Evolutionary conservation across 768 basidiomycete genomes (phyloP).

Genomic region (Lanmaoa rubissima): DNA sequence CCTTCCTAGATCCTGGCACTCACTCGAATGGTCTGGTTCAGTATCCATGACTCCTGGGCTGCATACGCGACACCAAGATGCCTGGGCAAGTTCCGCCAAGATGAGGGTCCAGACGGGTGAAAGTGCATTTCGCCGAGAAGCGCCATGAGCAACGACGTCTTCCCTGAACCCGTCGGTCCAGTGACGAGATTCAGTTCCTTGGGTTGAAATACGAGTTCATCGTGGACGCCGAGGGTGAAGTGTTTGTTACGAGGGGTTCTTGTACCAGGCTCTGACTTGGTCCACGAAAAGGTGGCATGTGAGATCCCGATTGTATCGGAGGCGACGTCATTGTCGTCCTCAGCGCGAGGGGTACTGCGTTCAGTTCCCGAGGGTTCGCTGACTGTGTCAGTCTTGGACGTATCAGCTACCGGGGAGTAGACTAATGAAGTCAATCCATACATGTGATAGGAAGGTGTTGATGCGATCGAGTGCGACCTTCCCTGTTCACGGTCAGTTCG

Average conservation of each 20-base stretch:
- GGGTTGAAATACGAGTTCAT: conserved; percentile 51
- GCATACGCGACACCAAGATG: conserved; percentile 71
- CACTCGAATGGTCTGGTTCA: conserved; percentile 71
- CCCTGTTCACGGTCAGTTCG: conserved; percentile 8
- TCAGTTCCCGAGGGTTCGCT: background rate
- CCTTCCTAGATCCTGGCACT: background rate
- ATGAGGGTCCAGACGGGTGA: conserved; percentile 45
- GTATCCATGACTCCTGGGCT: conserved; percentile 83
- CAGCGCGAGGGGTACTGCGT: background rate
- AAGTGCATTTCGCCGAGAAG: conserved; percentile 66
- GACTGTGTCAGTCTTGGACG: conserved; percentile 1
- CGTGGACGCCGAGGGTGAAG: conserved; percentile 50
- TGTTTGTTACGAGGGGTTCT: conserved; percentile 27
- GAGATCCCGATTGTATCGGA: conserved; percentile 2
- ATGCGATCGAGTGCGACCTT: conserved; percentile 12
- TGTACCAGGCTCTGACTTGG: background rate
- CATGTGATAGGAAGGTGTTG: conserved; percentile 3
- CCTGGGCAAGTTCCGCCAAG: conserved; percentile 69
- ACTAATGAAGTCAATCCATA: background rate
- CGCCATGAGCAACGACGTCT: conserved; percentile 66
- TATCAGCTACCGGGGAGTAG: background rate
- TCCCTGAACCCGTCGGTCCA: conserved; percentile 60
- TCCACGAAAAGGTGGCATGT: conserved; percentile 8
- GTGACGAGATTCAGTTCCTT: conserved; percentile 55
- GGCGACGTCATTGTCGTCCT: background rate